phyloP scores from a whole-genome alignment of 257 asterid genomes.

The Forsythia suspensa region DNA sequence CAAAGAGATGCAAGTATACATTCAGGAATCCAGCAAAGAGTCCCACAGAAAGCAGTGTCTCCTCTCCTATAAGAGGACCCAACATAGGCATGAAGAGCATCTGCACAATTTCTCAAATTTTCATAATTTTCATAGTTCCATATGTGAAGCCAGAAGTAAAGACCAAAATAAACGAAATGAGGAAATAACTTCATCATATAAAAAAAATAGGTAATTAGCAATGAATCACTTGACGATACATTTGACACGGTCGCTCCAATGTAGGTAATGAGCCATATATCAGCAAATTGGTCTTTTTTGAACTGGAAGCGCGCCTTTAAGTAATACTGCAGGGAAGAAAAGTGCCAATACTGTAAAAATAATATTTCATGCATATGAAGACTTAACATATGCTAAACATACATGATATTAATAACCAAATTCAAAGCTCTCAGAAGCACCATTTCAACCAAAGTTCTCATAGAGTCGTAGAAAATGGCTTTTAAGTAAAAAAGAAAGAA shows the following conservation, averaged over 20 bases:
- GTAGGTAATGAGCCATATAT: slow-evolving; percentile 54
- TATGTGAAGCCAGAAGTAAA: background rate
- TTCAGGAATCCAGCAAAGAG: slow-evolving; percentile 67
- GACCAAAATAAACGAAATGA: background rate
- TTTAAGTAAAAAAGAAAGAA: too few species aligned
- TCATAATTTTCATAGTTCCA: background rate
- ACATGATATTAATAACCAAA: background rate
- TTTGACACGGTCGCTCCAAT: slow-evolving; percentile 54
- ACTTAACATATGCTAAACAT: background rate
- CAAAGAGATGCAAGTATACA: slow-evolving; percentile 12
- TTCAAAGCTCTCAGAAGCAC: background rate
- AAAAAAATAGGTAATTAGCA: background rate
- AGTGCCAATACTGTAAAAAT: background rate
- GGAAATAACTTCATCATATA: background rate
- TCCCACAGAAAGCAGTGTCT: slow-evolving; percentile 69
- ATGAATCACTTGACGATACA: slow-evolving; percentile 24
- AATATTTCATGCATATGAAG: background rate
- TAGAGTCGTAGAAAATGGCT: background rate
- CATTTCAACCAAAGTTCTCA: background rate
- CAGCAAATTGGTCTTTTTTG: slow-evolving; percentile 58
- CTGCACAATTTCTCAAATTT: slow-evolving; percentile 40
- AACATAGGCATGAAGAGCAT: slow-evolving; percentile 70
- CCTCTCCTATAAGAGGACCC: slow-evolving; percentile 77
- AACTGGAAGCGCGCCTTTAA: slow-evolving; percentile 64
- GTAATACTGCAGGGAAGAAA: slow-evolving; percentile 48